Evolutionary conservation across 441 rosid genomes (phyloP), one percentile per base, ranked within the genome.

Genomic region (Gossypium davidsonii): DNA sequence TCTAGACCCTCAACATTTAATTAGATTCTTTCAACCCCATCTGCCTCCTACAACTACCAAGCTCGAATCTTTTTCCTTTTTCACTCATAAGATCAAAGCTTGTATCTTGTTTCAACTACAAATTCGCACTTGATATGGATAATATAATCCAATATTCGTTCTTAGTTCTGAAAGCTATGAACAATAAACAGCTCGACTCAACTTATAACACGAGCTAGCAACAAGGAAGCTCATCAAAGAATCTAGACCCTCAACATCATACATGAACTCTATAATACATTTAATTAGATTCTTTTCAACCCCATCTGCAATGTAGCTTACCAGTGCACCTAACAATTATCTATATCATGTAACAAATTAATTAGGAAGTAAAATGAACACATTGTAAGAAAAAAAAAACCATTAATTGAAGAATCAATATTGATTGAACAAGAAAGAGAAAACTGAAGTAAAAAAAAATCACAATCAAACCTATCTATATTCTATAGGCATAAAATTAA

Each of bases 261-360:
- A 48, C 44, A 49, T 25, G 23, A 53, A 53, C 58, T 2, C 8
- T 53, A 53, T 12, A 51, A 15, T 66, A 21, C 56, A 66, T 44
- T 31, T 67, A 14, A 67, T 49, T 48, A 67, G 14, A 48, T 48
- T 39, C 68, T n/a, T 69, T 69, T 31, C 64, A 70, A 5, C 26
- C 63, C 51, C 17, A 55, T 55, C 17, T 34, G 11, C 9, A 31
- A 31, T 4, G 34, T 31, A 5, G 6, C 34, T 31, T 31, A 31
- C 34, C 34, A 4, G 34, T 31, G 34, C 49, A 34, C 14, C 6
- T 20, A 31, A 17, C 18, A 55, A 55, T 49, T 31, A 17, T 46
- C 31, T 10, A 34, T 11, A 53, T 31, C 39, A 69, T 28, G 15
- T 17, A 48, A 67, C 6, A 25, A 37, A 67, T 46, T 46, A 14